Base-by-base conservation (phyloP, 805 yeast genomes). In the Candida bentonensis region DNA sequence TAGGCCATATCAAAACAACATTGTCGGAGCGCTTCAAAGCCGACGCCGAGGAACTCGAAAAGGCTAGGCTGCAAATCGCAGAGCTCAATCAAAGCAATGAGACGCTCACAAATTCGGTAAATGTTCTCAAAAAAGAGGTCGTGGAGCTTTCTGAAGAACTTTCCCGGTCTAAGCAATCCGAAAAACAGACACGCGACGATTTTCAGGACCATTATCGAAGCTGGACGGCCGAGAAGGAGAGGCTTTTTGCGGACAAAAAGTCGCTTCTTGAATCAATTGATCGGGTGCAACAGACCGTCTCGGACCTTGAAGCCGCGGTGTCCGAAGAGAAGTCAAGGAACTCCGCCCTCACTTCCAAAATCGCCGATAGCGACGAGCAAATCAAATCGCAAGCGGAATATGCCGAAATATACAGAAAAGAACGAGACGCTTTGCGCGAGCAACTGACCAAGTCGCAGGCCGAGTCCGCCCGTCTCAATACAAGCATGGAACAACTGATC, bases 21-120 rank as follows among this genome's bases (percentile, higher is more conserved):
- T 60, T 57, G 63, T 73, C 62, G 57, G 74, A 59, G 65, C 68
- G 65, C 49, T 64, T 54, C 64, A 68, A 59, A 63, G 63, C 59
- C 17, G 68, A 66, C 43, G 56, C 66, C 2, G 58, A 48, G 2
- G 56, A 51, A 46, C 44, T 56, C 15, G 46, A 59, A 15, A 60
- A 58, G 25, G 49, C 63, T 51, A 67, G 33, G 53, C 53, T 39
- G 42, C 52, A 20, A 43, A 53, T 63, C 20, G 69, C 60, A 4
- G 47, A 54, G 0, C 42, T 57, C 21, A 62, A 55, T 30, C 58
- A 54, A 39, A 71, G 62, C 44, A 61, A 57, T 26, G 53, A 59
- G 21, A 63, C 63, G 30, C 44, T 61, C 3, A 57, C 56, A n/a
- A 55, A 54, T 21, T 56, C 68, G 0, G 50, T 68, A 1, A 53